Conservation (phyloP, 495 filamentous ascomycete species). For the Hypoxylon perforatum region DNA sequence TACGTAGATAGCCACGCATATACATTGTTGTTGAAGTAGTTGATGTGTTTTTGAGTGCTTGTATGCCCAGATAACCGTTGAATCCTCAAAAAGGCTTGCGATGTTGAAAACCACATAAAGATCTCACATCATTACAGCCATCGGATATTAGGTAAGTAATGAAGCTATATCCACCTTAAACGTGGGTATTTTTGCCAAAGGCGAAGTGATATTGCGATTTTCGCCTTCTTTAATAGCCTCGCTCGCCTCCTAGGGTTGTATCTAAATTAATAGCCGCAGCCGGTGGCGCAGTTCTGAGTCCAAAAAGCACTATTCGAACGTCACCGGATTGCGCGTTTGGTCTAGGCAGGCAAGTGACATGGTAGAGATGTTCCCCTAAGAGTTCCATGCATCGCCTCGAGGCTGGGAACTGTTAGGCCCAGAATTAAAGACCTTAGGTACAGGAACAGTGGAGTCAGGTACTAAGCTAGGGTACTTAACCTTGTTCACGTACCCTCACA, state of each 20-base stretch:
- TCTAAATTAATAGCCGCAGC: conserved; percentile 11
- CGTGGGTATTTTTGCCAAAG: not conserved
- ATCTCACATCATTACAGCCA: too few relatives aligned
- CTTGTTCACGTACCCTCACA: not conserved
- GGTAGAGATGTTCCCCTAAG: too few relatives aligned
- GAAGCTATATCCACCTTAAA: too few relatives aligned
- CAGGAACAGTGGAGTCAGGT: too few relatives aligned
- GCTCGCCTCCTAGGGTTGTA: conserved; percentile 9
- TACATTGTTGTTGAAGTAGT: too few relatives aligned
- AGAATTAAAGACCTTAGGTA: not conserved
- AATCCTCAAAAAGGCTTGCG: too few relatives aligned
- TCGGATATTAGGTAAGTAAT: too few relatives aligned
- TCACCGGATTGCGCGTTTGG: conserved; percentile 34
- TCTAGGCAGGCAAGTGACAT: not conserved
- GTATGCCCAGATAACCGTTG: too few relatives aligned
- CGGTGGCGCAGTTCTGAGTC: conserved; percentile 28
- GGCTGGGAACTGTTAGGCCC: conserved; percentile 2
- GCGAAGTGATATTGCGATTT: not conserved
- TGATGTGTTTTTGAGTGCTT: too few relatives aligned
- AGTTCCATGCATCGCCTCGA: conserved; percentile 2
- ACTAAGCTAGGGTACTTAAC: too few relatives aligned
- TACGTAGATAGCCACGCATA: too few relatives aligned
- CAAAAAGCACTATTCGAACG: conserved; percentile 14
- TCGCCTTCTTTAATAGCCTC: conserved; percentile 11
- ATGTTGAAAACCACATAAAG: too few relatives aligned